Conservation (phyloP, 352 stramenopile species). For the Pythium pyrilobum region DNA sequence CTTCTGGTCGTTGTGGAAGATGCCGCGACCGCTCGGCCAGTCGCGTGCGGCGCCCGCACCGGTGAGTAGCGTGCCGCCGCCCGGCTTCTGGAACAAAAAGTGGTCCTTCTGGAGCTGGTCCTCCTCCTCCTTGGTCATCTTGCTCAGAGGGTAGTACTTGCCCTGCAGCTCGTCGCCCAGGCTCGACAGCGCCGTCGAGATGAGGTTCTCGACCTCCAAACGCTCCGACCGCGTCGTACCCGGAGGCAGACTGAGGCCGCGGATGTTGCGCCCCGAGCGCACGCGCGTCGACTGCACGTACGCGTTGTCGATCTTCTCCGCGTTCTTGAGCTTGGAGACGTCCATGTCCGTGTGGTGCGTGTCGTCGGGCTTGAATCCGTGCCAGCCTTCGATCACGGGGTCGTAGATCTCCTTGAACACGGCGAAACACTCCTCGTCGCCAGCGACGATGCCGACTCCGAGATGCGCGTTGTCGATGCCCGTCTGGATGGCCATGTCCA, state of each 20-base stretch:
- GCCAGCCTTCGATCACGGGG: slow-evolving; percentile 83
- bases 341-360: slow-evolving; percentile 83
- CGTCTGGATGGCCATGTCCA: slow-evolving; percentile 84
- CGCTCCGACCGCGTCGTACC: slow-evolving; percentile 84
- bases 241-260: slow-evolving; percentile 82
- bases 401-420: slow-evolving; percentile 84
- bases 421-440: slow-evolving; percentile 79
- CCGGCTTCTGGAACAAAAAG: slow-evolving; percentile 93
- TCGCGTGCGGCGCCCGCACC: slow-evolving; percentile 86
- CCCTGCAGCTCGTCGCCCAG: slow-evolving; percentile 77
- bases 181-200: slow-evolving; percentile 64
- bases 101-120: slow-evolving; percentile 89
- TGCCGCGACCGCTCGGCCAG: slow-evolving; percentile 91
- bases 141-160: slow-evolving; percentile 85
- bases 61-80: slow-evolving; percentile 78
- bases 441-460: slow-evolving; percentile 77
- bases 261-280: slow-evolving; percentile 86
- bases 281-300: slow-evolving; percentile 93
- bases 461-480: slow-evolving; percentile 80
- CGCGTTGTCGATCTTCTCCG: slow-evolving; percentile 55
- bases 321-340: slow-evolving; percentile 61
- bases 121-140: slow-evolving; percentile 90
- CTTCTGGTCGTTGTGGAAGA: slow-evolving; percentile 92
- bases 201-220: slow-evolving; percentile 77
- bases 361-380: slow-evolving; percentile 76